Base-by-base conservation (phyloP, 2,329 filamentous ascomycete genomes). In the Emmonsiellopsis sp. region DNA sequence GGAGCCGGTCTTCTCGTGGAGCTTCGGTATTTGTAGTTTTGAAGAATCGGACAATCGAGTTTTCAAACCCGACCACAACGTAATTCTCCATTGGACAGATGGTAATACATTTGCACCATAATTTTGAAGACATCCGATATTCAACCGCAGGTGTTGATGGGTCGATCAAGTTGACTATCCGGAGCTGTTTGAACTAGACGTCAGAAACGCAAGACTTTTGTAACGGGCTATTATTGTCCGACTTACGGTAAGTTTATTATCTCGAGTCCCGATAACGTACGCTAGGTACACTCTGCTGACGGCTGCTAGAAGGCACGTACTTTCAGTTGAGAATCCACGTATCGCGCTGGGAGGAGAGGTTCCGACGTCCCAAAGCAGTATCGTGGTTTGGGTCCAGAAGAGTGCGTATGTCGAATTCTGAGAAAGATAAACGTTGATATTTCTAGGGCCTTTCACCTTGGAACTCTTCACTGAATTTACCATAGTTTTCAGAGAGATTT, bases 31-130 rank as follows among this genome's bases (percentile, higher is more conserved):
- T 64, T 2, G 59, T 63, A 1, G 69, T 70, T 37, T 68, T 71
- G 57, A 70, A 74, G 44, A 73, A 71, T n/a, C 70, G 65, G 8
- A 73, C 68, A 9, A 64, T 66, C 1, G 69, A 61, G 32, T 70
- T 69, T 15, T 73, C 70, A 54, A 74, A 74, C 4, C 71, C 71
- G 10, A 74, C 60, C 0, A 65, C 70, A 9, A 73, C 71, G 45
- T 69, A 69, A 50, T 70, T 73, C 50, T 73, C 71, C 42, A 65
- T 66, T 3, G 67, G 67, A 49, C 67, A 70, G 11, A 73, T 70
- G 1, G 67, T 63, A 20, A 74, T 71, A 52, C 67, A 70, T 41
- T 63, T 67, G 51, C 69, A 72, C 70, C 71, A 73, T 2, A 63
- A 61, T 3, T 64, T 63, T 2, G 71, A 69, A 10, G 70, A 61